Conservation (phyloP, 108 stramenopile genomes). For the Stephanodiscus triporus region DNA sequence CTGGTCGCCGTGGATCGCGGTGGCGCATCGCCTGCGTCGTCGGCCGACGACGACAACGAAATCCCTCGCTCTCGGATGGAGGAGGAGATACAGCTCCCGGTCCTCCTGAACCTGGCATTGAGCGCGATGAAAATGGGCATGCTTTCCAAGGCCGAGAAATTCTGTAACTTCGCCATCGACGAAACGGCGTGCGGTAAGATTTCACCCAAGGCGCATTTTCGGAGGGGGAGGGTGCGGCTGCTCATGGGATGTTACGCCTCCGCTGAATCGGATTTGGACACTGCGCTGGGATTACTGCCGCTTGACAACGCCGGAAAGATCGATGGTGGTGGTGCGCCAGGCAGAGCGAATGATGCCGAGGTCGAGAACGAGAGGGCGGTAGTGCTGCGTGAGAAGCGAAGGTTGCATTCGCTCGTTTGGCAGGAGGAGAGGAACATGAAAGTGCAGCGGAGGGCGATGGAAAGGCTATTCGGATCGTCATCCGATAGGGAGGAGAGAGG, state of each 20-base stretch:
- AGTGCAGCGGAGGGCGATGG: constrained; percentile 46
- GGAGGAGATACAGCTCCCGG: constrained; percentile 63
- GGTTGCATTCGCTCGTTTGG: constrained; percentile 26
- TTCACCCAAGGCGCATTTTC: constrained; percentile 68
- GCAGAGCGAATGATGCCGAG: too few species aligned
- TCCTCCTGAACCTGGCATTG: constrained; percentile 84
- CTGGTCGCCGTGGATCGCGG: constrained; percentile 63
- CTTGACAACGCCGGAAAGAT: background rate
- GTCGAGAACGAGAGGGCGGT: constrained; percentile 22
- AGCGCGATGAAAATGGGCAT: constrained; percentile 78
- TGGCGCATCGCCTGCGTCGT: background rate
- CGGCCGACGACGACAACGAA: background rate
- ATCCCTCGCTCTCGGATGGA: constrained; percentile 15
- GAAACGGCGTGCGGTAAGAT: constrained; percentile 32
- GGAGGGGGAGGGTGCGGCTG: constrained; percentile 71
- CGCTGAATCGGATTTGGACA: constrained; percentile 60
- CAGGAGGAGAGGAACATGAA: constrained; percentile 37
- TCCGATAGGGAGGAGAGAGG: background rate
- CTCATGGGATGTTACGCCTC: constrained; percentile 63
- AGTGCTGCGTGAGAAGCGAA: constrained; percentile 47
- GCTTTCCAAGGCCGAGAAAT: constrained; percentile 74
- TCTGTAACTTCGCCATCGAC: constrained; percentile 75
- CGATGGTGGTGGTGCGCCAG: background rate
- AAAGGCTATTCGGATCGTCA: constrained; percentile 18
- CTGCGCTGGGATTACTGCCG: constrained; percentile 36